A percentile compares a stretch with the other conserved stretches of the same genome.
phyloP scores from a whole-genome alignment of 1,284 basidiomycete genomes.

The Marasmius oreades region DNA sequence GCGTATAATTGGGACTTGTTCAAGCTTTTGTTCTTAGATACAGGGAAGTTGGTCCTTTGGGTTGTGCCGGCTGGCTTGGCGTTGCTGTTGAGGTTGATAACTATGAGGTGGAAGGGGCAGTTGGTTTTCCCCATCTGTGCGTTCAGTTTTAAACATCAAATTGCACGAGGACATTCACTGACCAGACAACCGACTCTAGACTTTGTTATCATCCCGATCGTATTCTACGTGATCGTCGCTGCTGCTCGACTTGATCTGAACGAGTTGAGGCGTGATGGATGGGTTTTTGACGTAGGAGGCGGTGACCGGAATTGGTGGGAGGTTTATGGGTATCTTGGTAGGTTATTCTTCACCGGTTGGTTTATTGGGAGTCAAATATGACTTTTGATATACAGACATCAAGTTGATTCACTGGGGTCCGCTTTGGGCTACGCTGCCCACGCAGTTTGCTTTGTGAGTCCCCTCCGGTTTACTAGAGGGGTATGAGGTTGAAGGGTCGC shows the following conservation, averaged over 20 bases:
- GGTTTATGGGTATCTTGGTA: constrained; percentile 78
- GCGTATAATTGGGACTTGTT: constrained; percentile 65
- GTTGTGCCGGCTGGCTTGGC: constrained; percentile 76
- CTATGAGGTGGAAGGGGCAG: constrained; percentile 80
- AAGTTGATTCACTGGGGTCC: constrained; percentile 56
- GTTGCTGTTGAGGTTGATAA: constrained; percentile 77
- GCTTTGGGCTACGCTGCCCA: constrained; percentile 77
- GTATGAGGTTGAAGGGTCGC: no score
- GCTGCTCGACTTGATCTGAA: constrained; percentile 63
- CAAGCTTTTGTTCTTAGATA: constrained; percentile 55
- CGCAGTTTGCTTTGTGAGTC: constrained; percentile 71
- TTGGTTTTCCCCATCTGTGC: constrained; percentile 87
- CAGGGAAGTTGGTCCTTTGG: constrained; percentile 71
- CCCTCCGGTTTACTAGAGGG: no score
- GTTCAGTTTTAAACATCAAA: constrained; percentile 25
- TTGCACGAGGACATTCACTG: neutral
- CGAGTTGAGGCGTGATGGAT: constrained; percentile 64
- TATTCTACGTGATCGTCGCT: constrained; percentile 82
- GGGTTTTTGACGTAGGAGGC: constrained; percentile 85
- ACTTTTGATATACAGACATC: constrained; percentile 49
- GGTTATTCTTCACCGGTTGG: constrained; percentile 21
- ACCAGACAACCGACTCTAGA: constrained; percentile 37
- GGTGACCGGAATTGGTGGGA: constrained; percentile 73
- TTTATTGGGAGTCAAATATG: neutral
- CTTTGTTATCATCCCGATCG: constrained; percentile 79